phyloP scores from a whole-genome alignment of 495 filamentous ascomycete species.

The Astrothelium macrocarpum region DNA sequence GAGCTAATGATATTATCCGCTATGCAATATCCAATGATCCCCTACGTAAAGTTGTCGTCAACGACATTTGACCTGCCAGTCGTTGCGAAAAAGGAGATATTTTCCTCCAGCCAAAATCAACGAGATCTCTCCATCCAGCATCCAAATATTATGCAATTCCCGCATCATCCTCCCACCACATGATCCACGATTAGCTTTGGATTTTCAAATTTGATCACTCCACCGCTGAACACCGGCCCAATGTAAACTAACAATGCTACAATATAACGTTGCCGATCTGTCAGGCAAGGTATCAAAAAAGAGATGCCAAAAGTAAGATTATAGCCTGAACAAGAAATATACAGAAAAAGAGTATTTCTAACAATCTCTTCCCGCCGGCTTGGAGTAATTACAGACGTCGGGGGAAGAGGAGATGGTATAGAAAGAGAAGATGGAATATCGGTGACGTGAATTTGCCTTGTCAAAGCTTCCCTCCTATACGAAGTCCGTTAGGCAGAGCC shows the following conservation, averaged over 20 bases:
- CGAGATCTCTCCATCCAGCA: background rate
- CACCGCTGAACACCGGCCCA: background rate
- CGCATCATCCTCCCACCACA: background rate
- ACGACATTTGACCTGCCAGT: conserved; percentile 3
- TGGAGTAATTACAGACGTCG: too few relatives aligned
- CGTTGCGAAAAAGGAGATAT: background rate
- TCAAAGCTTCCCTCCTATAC: conserved; percentile 1
- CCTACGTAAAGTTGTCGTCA: background rate
- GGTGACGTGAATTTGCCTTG: too few relatives aligned
- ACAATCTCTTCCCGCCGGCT: background rate
- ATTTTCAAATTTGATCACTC: background rate
- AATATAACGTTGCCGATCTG: background rate
- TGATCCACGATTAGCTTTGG: background rate
- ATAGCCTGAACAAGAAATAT: background rate
- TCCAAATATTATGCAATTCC: background rate
- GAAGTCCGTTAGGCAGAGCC: background rate
- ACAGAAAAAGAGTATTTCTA: background rate
- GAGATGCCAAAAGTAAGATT: background rate
- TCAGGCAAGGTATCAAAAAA: background rate
- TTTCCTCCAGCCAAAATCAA: background rate
- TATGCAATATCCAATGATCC: background rate
- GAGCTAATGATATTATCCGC: background rate
- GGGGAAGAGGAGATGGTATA: too few relatives aligned
- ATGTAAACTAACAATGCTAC: too few relatives aligned
- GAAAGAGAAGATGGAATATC: background rate